These are phyloP conservation scores for Wickerhamomyces alni DNA, from an alignment of 805 yeast genomes.

Conservation along the genomic window DNA sequence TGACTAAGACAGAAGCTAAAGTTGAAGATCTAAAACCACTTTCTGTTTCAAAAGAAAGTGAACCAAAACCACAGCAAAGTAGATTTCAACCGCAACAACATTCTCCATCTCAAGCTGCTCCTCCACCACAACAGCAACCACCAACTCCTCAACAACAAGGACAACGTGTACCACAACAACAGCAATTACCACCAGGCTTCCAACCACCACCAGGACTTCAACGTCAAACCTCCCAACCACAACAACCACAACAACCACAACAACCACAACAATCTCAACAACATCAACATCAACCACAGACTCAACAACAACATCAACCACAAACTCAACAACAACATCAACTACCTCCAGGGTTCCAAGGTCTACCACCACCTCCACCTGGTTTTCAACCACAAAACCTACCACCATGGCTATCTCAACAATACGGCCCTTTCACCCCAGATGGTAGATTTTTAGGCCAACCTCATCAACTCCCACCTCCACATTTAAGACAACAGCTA, in stretches of 20 bases:
- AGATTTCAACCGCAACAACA: no score
- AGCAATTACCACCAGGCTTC: slow-evolving; percentile 5
- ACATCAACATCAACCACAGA: slow-evolving; percentile 1
- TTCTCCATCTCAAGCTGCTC: slow-evolving; percentile 1
- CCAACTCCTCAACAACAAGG: slow-evolving; percentile 2
- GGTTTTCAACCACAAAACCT: slow-evolving; percentile 13
- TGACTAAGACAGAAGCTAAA: slow-evolving; percentile 13
- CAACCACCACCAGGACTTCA: slow-evolving; percentile 8
- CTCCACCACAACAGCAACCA: slow-evolving; percentile 4
- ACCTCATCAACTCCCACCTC: slow-evolving; percentile 10
- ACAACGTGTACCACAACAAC: slow-evolving; percentile 3
- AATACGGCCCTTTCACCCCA: slow-evolving; percentile 14
- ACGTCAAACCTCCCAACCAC: slow-evolving; percentile 1
- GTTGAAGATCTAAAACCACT: slow-evolving; percentile 2
- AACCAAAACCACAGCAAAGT: no score
- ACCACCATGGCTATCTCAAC: slow-evolving; percentile 11
- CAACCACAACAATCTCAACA: neutral
- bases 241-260: slow-evolving; percentile 7
- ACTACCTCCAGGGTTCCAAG: slow-evolving; percentile 16
- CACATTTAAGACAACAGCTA: slow-evolving; percentile 10
- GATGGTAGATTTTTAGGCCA: slow-evolving; percentile 9
- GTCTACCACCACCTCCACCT: slow-evolving; percentile 14
- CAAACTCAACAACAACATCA: slow-evolving; percentile 2
- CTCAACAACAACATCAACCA: slow-evolving; percentile 6
- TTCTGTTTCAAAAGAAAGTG: no score